Conservation (phyloP, 805 yeast species). For the Kluyveromyces siamensis region DNA sequence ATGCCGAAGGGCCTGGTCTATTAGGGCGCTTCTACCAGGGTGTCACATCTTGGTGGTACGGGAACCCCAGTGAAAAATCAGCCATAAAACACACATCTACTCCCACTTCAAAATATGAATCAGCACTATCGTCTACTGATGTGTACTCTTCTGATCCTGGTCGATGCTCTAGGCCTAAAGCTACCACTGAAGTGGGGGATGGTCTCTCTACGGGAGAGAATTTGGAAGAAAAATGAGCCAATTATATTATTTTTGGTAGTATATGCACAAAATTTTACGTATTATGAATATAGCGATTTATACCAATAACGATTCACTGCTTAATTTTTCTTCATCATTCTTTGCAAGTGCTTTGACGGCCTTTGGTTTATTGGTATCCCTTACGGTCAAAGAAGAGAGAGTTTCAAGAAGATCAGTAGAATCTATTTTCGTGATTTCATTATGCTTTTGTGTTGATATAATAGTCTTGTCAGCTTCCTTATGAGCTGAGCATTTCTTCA, state of each 20-base stretch:
- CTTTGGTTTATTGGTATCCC: background rate
- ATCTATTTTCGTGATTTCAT: too few species aligned
- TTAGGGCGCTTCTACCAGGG: constrained; percentile 27
- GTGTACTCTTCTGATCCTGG: background rate
- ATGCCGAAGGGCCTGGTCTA: constrained; percentile 21
- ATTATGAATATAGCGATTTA: background rate
- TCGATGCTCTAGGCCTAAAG: background rate
- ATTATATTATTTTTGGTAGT: background rate
- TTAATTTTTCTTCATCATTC: too few species aligned
- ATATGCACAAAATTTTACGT: background rate
- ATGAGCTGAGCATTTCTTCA: constrained; percentile 2
- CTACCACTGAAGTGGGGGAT: background rate
- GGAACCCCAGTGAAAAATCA: background rate
- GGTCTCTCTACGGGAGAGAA: background rate
- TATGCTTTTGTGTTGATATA: background rate
- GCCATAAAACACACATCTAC: background rate
- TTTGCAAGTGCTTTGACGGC: background rate
- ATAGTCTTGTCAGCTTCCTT: background rate
- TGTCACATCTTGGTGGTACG: constrained; percentile 29
- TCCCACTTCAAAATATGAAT: background rate
- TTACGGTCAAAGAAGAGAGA: background rate
- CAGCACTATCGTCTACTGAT: background rate
- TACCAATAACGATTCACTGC: background rate
- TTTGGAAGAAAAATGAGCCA: background rate
- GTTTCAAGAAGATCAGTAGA: background rate